Evolutionary conservation across 768 basidiomycete genomes (phyloP), one percentile per base, ranked within the genome.

Genomic region (Suillus placidus): DNA sequence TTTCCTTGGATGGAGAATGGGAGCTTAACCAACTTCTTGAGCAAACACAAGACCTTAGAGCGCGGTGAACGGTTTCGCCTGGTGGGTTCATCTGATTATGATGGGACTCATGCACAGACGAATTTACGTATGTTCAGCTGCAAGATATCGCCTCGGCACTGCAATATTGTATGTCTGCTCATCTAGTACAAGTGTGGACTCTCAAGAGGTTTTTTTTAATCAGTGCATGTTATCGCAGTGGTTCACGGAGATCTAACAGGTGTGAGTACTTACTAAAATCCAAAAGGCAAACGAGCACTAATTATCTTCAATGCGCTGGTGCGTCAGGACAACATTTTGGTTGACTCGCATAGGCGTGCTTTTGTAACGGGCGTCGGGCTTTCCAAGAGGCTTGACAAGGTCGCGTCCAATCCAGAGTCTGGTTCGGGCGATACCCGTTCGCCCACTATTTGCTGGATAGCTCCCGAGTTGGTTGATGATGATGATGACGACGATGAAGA

Each of bases 331-430:
- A 84, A 83, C 67, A 76, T 84, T 54, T 75, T 83, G n/a, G 77
- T 84, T 57, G 78, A 80, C 64, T 76, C 78, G 64, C 66, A 79
- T 32, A 74, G 77, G 23, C 75, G 76, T 40, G 81, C 78, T 8
- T 75, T 75, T 20, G 69, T 84, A 18, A 79, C 78, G 65, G 83
- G 82, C 64, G 82, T 83, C 65, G 82, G 82, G 2, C 70, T 83
- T 10, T 83, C 81, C n/a, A 79, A 68, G 30, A 76, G 82, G 37
- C 56, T 57, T 2, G 16, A 57, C 3, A 37, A 57, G 13, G 2
- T 57, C 56, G 18, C 14, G 9, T 38, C 37, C 16, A n/a, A 73
- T 75, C 18, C 80, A 35, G 77, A n/a, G n/a, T n/a, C 77, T 13
- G 42, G 32, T 13, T 35, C 14, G 4, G 57, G n/a, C n/a, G n/a